These are phyloP conservation scores for Boletus coccyginus DNA, from an alignment of 768 basidiomycete species.

Conservation along the genomic window DNA sequence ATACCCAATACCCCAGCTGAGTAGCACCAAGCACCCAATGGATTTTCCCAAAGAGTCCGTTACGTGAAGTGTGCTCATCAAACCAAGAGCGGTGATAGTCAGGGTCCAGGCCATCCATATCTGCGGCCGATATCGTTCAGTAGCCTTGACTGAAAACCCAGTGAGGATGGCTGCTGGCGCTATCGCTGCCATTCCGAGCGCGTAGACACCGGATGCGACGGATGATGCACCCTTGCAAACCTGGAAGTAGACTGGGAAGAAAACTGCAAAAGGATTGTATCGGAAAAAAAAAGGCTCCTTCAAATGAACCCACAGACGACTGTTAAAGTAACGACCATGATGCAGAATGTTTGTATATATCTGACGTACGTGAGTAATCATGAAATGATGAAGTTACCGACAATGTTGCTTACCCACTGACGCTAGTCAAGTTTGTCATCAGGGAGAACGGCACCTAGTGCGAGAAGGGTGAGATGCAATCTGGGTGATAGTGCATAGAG, in stretches of 20 bases:
- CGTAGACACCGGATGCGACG: conserved; percentile 25
- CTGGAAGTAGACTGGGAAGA: conserved; percentile 33
- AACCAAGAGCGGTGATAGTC: conserved; percentile 33
- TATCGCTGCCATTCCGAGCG: conserved; percentile 20
- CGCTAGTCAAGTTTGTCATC: too few species aligned
- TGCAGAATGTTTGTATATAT: too few species aligned
- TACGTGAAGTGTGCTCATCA: conserved; percentile 29
- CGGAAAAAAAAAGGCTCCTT: neutral
- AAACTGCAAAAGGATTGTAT: conserved; percentile 25
- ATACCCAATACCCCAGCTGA: neutral
- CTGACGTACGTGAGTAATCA: too few species aligned
- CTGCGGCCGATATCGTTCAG: conserved; percentile 32
- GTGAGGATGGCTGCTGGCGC: conserved; percentile 30
- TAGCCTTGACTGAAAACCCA: conserved; percentile 29
- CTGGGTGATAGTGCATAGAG: too few species aligned
- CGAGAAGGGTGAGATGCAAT: too few species aligned
- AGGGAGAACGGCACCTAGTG: too few species aligned
- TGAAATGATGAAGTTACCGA: too few species aligned
- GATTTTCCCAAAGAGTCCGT: conserved; percentile 17
- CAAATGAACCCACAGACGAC: neutral
- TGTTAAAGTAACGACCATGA: too few species aligned
- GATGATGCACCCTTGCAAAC: conserved; percentile 27
- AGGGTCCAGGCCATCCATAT: conserved; percentile 3
- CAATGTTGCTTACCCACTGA: too few species aligned
- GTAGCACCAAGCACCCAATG: neutral